Evolutionary conservation across 345 rosid species (phyloP).

Genomic region (Diplotaxis tenuifolia): DNA sequence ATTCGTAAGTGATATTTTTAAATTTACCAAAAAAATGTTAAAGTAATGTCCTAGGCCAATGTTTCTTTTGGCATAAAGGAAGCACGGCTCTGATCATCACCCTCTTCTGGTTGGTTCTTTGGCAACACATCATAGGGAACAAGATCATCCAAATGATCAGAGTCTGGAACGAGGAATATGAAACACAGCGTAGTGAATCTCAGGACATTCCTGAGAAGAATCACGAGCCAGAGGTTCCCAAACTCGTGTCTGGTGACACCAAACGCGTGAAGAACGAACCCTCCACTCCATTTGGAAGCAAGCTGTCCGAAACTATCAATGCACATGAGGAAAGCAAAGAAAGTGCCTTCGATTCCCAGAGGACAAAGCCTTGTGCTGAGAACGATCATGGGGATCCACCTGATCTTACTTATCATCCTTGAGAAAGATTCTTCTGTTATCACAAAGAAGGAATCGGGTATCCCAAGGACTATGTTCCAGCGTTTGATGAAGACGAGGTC

Average conservation of each 20-base stretch:
- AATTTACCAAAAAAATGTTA: no score
- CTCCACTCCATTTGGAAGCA: constrained; percentile 70
- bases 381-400: constrained; percentile 83
- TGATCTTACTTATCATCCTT: constrained; percentile 51
- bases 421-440: constrained; percentile 65
- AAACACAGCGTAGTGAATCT: constrained; percentile 60
- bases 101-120: neutral
- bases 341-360: constrained; percentile 75
- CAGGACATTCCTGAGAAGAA: constrained; percentile 55
- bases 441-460: constrained; percentile 75
- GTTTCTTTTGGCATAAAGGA: no score
- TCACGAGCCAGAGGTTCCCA: constrained; percentile 59
- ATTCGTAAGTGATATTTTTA: no score
- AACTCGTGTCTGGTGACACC: constrained; percentile 65
- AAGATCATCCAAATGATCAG: constrained; percentile 49
- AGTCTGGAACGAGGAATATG: constrained; percentile 61
- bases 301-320: constrained; percentile 70
- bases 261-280: constrained; percentile 52
- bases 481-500: constrained; percentile 66
- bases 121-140: constrained; percentile 37
- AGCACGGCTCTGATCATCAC: no score
- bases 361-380: constrained; percentile 76
- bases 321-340: constrained; percentile 77
- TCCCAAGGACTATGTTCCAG: constrained; percentile 61
- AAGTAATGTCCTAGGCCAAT: no score